These are phyloP conservation scores for Crithidia fasciculata DNA, from an alignment of 208 protist species.

Conservation along the genomic window DNA sequence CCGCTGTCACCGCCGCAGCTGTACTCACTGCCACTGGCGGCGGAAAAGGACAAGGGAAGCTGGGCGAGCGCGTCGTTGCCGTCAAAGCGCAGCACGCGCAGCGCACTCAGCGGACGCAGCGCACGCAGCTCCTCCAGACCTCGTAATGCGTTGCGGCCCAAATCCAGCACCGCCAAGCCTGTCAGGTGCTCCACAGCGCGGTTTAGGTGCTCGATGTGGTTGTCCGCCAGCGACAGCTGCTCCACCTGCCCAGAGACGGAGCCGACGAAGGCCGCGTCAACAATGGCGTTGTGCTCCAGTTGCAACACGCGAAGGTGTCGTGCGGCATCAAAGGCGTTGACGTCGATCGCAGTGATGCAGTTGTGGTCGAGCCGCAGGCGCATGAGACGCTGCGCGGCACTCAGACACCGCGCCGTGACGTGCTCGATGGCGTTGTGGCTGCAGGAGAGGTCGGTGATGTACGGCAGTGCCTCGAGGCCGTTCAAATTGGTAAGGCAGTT, in stretches of 20 bases:
- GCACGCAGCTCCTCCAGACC: constrained; percentile 28
- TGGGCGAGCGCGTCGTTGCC: constrained; percentile 37
- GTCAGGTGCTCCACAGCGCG: constrained; percentile 45
- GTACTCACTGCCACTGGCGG: neutral
- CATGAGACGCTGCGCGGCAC: constrained; percentile 42
- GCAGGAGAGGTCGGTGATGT: constrained; percentile 63
- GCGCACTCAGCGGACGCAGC: constrained; percentile 24
- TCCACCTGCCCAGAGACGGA: constrained; percentile 62
- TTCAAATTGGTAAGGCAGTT: constrained; percentile 63
- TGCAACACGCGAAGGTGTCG: constrained; percentile 55
- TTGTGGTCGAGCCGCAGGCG: constrained; percentile 57
- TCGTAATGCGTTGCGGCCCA: constrained; percentile 19
- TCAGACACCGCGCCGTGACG: constrained; percentile 26
- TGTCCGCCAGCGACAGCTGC: constrained; percentile 57
- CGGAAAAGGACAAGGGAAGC: neutral
- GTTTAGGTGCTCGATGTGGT: constrained; percentile 46
- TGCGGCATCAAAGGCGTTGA: constrained; percentile 50
- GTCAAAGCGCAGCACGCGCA: constrained; percentile 44
- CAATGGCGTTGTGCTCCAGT: constrained; percentile 64
- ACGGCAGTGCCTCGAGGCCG: constrained; percentile 59
- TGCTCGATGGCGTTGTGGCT: constrained; percentile 51
- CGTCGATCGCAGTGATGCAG: constrained; percentile 23
- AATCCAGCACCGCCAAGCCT: constrained; percentile 27
- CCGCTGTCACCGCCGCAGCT: neutral
- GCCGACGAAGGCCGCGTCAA: constrained; percentile 45